A percentile compares a stretch with the other conserved stretches of the same genome.
Evolutionary conservation across 768 basidiomycete species (phyloP).

Genomic region (Trametes cinnabarina): DNA sequence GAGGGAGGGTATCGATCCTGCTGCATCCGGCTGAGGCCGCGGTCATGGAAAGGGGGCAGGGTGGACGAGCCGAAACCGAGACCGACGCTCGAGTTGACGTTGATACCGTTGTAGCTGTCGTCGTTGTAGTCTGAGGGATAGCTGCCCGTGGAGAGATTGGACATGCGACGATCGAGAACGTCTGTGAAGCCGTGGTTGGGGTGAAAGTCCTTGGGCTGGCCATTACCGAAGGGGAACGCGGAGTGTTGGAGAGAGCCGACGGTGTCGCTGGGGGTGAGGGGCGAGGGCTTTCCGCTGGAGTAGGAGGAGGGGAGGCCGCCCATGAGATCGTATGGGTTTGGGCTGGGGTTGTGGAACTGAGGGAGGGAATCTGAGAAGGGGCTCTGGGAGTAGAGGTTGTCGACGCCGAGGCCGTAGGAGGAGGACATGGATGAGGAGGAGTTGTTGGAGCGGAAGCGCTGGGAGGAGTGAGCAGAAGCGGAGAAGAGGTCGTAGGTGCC

Average conservation of each 20-base stretch:
- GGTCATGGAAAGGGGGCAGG: constrained; percentile 58
- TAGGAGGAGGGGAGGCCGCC: constrained; percentile 61
- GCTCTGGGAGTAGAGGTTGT: constrained; percentile 56
- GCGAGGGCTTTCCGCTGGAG: constrained; percentile 73
- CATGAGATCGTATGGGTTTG: constrained; percentile 65
- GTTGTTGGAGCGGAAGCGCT: constrained; percentile 70
- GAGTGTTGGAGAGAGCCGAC: constrained; percentile 56
- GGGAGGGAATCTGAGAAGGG: constrained; percentile 61
- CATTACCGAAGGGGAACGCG: constrained; percentile 43
- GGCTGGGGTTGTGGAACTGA: constrained; percentile 51
- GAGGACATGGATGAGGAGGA: constrained; percentile 69
- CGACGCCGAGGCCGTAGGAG: constrained; percentile 50
- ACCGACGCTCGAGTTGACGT: constrained; percentile 44
- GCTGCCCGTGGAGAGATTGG: constrained; percentile 41
- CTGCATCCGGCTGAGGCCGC: constrained; percentile 24
- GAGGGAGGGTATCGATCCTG: constrained; percentile 40
- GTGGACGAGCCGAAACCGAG: constrained; percentile 42
- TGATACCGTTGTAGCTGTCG: constrained; percentile 60
- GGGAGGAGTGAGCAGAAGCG: constrained; percentile 37
- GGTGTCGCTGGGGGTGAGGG: constrained; percentile 67
- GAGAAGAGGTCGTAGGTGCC: constrained; percentile 64
- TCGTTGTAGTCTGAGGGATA: constrained; percentile 56
- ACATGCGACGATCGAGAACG: constrained; percentile 57
- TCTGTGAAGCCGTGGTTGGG: constrained; percentile 54
- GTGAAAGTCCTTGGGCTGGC: constrained; percentile 53